Evolutionary conservation across 1,139 yeast genomes (phyloP), one percentile per base, ranked within the genome.

Genomic region (Blastobotrys malaysiensis): DNA sequence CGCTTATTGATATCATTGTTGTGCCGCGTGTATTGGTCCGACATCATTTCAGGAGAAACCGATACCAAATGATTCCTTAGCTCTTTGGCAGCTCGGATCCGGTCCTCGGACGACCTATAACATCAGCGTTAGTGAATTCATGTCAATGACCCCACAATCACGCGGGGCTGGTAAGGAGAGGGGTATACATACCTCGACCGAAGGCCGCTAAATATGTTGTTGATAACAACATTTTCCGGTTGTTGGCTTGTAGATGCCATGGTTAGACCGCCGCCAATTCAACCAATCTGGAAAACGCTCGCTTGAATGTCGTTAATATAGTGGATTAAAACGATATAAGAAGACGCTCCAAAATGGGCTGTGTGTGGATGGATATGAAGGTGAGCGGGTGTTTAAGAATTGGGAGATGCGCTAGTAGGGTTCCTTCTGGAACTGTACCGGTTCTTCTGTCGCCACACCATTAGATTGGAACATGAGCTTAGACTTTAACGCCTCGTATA

Each of bases 1-100:
- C 87, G 82, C 66, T 89, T 88, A 73, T 91, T 90, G 59, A 93
- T 85, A 58, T 86, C 95, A 67, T 87, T 89, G 69, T 87, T 88
- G 69, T 87, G 87, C 47, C 90, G 73, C 56, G 87, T 82, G 65
- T 88, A 83, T 63, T 86, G 93, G 66, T 89, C 97, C 0, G 86
- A 78, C 0, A 93, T 81, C 18, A 78, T 75, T 55, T 89, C 96
- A 54, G 95, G 76, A 1, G 93, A 86, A 18, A 86, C 78, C 0
- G 88, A 78, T 19, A 83, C 81, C 55, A 89, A 74, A 63, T 87
- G 85, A 49, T 76, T 79, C 55, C 86, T 77, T 55, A 90, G 73
- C 61, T 87, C 93, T 43, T 73, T 72, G 1, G 95, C 93, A 1
- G 75, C 70, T 9, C 66, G 60, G 48, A 64, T 65, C 53, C 71